A percentile compares a stretch with the other conserved stretches of the same genome.
Conservation (phyloP, 2,329 filamentous ascomycete species). For the Colletotrichum magnum region DNA sequence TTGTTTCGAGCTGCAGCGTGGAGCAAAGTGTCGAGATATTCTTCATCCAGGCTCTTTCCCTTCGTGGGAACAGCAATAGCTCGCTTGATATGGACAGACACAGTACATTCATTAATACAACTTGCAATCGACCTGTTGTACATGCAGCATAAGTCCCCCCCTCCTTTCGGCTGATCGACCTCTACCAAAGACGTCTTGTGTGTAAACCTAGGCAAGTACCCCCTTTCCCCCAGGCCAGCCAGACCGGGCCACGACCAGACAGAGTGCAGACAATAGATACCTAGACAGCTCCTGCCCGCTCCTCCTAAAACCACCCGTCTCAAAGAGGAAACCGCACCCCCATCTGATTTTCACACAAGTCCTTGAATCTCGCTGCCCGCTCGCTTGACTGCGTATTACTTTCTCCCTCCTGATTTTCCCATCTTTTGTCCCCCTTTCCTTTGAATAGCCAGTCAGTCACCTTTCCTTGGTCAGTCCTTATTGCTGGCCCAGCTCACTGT, state of each 20-base stretch:
- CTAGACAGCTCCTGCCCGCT: conserved; percentile 10
- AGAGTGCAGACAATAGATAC: neutral
- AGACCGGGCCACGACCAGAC: conserved; percentile 15
- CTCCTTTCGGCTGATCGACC: conserved; percentile 21
- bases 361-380: conserved; percentile 30
- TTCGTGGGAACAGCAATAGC: no score
- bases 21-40: no score
- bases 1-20: no score
- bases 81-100: no score
- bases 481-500: conserved; percentile 11
- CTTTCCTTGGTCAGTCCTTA: neutral
- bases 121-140: no score
- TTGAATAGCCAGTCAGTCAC: no score
- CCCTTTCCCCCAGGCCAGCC: conserved; percentile 30
- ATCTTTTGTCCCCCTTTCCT: neutral
- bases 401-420: neutral
- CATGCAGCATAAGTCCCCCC: no score
- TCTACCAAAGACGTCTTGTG: conserved; percentile 26
- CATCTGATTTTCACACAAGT: conserved; percentile 17
- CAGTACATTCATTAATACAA: no score
- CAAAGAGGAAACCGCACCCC: conserved; percentile 20
- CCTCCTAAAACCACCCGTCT: conserved; percentile 20
- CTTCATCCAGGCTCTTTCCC: no score
- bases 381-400: conserved; percentile 13
- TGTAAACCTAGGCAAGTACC: conserved; percentile 10